Base-by-base conservation (phyloP, 2,329 filamentous ascomycete genomes). In the Pyrenophora graminea region DNA sequence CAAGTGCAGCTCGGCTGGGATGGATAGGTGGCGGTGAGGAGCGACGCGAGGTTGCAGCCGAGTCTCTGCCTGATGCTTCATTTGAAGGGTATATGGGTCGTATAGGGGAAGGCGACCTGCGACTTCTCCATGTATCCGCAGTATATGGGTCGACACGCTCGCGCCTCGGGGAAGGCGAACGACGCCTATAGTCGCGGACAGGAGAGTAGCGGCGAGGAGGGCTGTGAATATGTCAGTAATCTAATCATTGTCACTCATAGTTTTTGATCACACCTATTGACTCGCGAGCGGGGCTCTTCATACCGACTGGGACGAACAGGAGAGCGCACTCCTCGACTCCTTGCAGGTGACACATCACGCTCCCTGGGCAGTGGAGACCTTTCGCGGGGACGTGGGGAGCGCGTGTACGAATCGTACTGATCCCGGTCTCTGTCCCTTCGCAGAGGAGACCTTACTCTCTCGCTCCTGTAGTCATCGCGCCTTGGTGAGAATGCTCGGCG, bases 11-110 rank as follows among this genome's bases (percentile, higher is more conserved):
- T 59, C 81, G 77, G 57, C 83, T 85, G 13, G 79, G 77, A 61
- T 84, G 82, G 12, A 81, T 71, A 10, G 76, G 69, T 21, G 76
- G 81, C 13, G 85, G 85, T 5, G 85, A 87, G 7, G 85, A 85
- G 41, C 83, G 78, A 49, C 83, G 80, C 18, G 85, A 87, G 25
- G 81, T 84, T 17, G 78, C 71, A 17, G 73, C 79, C 7, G 85
- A 86, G 33, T 79, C 80, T 48, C 79, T 73, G 18, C 77, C 80
- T 18, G 81, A 83, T 36, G 77, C 75, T 43, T 80, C 77, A 33
- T 77, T 78, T 30, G 79, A 79, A 17, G 76, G 47, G 47, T 67
- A 68, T 19, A 66, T 50, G 39, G 64, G 60, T 41, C 72, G 68
- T 10, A 55, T 69, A 27, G 77, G 77, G 33, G 82, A 85, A 21